These are phyloP conservation scores for Apiotrichum porosum DNA, from an alignment of 1,284 basidiomycete species.

Conservation along the genomic window DNA sequence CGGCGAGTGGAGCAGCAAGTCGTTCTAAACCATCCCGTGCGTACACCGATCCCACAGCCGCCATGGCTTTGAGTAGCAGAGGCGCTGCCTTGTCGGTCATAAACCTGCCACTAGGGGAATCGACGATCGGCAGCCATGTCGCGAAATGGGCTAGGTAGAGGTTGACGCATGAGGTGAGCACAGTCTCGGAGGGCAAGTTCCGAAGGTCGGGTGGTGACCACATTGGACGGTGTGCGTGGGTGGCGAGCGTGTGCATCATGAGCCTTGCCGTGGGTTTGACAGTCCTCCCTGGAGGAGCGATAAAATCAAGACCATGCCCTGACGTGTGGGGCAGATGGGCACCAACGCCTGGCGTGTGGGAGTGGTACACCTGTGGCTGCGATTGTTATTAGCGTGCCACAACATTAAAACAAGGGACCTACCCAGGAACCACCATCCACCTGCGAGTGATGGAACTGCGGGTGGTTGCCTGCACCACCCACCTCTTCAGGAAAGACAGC, in stretches of 20 bases:
- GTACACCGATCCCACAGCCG: constrained; percentile 23
- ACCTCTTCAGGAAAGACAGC: too few species aligned
- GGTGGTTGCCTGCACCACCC: too few species aligned
- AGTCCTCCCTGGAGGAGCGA: neutral
- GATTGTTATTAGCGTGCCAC: neutral
- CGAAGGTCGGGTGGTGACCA: constrained; percentile 18
- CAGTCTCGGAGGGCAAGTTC: constrained; percentile 21
- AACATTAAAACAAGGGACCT: neutral
- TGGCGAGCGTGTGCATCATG: constrained; percentile 18
- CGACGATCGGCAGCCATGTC: constrained; percentile 18
- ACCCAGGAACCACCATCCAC: neutral
- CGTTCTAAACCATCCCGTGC: constrained; percentile 16
- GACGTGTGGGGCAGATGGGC: too few species aligned
- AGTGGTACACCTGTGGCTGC: too few species aligned
- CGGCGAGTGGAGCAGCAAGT: constrained; percentile 17
- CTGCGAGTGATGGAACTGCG: too few species aligned
- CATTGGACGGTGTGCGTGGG: constrained; percentile 15
- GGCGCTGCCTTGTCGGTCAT: constrained; percentile 12
- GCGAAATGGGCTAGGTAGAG: constrained; percentile 23
- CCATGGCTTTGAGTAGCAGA: constrained; percentile 19
- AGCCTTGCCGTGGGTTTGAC: neutral
- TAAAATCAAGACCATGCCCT: too few species aligned
- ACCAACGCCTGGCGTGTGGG: too few species aligned
- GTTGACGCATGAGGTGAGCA: constrained; percentile 18
- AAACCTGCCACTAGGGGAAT: constrained; percentile 10